Percentiles rank a stretch among this genome's conserved stretches.
These are phyloP conservation scores for Acanthamoeba healyi DNA, from an alignment of 208 protist genomes.

Conservation along the genomic window DNA sequence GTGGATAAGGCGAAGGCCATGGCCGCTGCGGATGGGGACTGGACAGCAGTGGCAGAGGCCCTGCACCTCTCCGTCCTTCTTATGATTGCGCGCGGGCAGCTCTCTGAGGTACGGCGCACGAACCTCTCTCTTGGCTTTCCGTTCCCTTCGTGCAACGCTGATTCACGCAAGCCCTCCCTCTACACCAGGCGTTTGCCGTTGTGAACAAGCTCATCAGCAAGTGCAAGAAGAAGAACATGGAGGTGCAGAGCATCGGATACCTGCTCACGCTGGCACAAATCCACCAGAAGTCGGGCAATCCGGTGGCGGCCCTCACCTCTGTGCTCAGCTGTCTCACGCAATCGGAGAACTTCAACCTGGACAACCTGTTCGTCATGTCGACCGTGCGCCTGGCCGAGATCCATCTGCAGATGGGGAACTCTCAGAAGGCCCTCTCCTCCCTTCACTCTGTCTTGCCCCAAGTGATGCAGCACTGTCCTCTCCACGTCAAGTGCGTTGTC, in stretches of 20 bases:
- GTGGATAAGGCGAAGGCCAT: slow-evolving; percentile 63
- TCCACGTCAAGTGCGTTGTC: slow-evolving; percentile 39
- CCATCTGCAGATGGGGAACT: slow-evolving; percentile 47
- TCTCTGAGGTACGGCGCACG: background rate
- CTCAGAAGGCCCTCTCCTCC: background rate
- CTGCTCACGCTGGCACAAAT: slow-evolving; percentile 54
- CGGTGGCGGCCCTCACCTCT: slow-evolving; percentile 21
- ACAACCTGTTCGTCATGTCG: slow-evolving; percentile 50
- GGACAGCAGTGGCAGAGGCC: slow-evolving; percentile 32
- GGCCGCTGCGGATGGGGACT: slow-evolving; percentile 35
- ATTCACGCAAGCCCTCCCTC: background rate
- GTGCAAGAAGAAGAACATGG: slow-evolving; percentile 68
- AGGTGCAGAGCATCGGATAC: slow-evolving; percentile 44
- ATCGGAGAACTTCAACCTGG: slow-evolving; percentile 56
- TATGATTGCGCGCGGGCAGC: slow-evolving; percentile 1
- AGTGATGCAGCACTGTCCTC: slow-evolving; percentile 65
- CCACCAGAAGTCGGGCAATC: slow-evolving; percentile 28
- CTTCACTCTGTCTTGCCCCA: slow-evolving; percentile 21
- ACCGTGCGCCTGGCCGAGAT: slow-evolving; percentile 62
- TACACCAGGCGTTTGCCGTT: background rate
- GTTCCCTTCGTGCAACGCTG: background rate
- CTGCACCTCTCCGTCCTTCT: slow-evolving; percentile 15
- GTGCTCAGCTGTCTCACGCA: slow-evolving; percentile 69
- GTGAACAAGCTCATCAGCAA: slow-evolving; percentile 25
- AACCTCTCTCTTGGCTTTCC: background rate